Evolutionary conservation across 2,329 filamentous ascomycete species (phyloP), one percentile per base, ranked within the genome.

Genomic region (Fusarium buxicola): DNA sequence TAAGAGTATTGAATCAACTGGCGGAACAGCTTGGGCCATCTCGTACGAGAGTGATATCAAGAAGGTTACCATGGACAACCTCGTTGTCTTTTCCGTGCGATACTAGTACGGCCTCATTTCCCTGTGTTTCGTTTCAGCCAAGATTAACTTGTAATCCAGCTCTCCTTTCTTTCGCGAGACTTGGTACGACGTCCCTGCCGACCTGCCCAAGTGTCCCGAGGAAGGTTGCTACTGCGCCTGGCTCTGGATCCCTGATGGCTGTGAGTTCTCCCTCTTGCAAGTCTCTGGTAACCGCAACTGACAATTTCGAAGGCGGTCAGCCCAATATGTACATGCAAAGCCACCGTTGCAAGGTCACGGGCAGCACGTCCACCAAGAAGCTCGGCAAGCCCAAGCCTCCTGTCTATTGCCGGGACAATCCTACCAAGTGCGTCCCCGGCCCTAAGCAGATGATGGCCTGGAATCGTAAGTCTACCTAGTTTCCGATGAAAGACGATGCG

Each of bases 371-470:
- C 1, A 77, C 75, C 15, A 76, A 72, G 35, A 74, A 68, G 6
- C 69, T 83, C n/a, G 80, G 78, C 18, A 64, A 72, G 12, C 77
- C 80, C 5, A 73, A 78, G 57, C 59, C 74, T 2, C 76, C 81
- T 0, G 74, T 76, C 1, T 80, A 77, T 65, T 84, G 81, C 67
- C 73, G 68, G 6, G 75, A 77, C 15, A 74, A 81, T 31, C 56
- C 64, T 11, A 74, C 69, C 31, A 76, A 78, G 40, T 84, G 81
- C 46, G 75, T 82, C 12, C 62, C 73, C 12, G 81, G 82, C 0
- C 78, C 81, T 1, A 83, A 83, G 71, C 81, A 83, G 66, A 82
- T 82, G 76, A 78, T 82, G 52, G 80, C 75, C 2, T 82, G 77
- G 76, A 75, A 83, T 49, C 81, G 76, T 76, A 56, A 66, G 73